Conservation (phyloP, 176 grass and related monocot species). For the Aegilops sharonensis region DNA sequence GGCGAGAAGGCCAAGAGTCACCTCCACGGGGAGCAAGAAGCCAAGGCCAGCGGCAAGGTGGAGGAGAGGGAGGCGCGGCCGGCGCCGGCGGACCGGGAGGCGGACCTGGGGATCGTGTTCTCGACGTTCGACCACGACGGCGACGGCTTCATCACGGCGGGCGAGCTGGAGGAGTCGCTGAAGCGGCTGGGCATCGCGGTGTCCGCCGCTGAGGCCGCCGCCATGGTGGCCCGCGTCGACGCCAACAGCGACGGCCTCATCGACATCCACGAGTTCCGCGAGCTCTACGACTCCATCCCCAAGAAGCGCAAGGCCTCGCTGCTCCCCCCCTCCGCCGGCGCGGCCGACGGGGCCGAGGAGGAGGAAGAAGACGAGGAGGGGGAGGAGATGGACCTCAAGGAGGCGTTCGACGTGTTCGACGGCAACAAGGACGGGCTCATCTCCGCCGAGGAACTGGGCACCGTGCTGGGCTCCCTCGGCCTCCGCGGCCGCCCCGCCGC, state of each 20-base stretch:
- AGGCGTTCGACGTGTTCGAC: conserved; percentile 92
- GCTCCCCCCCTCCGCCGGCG: not conserved
- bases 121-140: conserved; percentile 86
- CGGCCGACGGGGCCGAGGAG: not conserved
- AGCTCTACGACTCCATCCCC: conserved; percentile 70
- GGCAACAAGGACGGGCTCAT: conserved; percentile 86
- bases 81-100: conserved; percentile 1
- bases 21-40: not conserved
- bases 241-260: conserved; percentile 85
- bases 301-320: conserved; percentile 28
- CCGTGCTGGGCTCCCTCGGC: conserved; percentile 69
- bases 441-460: conserved; percentile 78
- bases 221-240: conserved; percentile 64
- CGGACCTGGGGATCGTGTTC: conserved; percentile 63
- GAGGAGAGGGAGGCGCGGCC: not conserved
- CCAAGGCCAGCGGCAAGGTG: not conserved
- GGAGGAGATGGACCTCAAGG: conserved; percentile 70
- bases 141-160: conserved; percentile 79
- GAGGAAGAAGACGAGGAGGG: conserved; percentile 33
- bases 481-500: conserved; percentile 48
- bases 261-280: conserved; percentile 79
- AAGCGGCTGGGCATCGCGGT: conserved; percentile 56
- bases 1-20: not conserved
- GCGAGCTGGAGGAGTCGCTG: conserved; percentile 79
- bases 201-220: conserved; percentile 39